Conservation (phyloP, 805 yeast genomes). For the Debaryomyces tyrocola region DNA sequence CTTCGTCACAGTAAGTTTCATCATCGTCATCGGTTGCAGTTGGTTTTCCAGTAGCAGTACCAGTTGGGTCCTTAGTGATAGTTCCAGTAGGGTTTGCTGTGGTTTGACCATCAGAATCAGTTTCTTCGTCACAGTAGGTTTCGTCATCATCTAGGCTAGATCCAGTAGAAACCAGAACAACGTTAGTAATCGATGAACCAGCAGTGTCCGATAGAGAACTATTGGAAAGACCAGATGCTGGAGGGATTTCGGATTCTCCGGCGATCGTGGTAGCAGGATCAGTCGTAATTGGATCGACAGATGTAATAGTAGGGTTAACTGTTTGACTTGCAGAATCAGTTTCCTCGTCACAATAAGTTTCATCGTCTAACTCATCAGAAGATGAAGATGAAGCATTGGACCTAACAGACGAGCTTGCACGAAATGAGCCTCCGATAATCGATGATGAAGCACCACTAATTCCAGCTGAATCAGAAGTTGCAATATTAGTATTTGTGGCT, state of each 20-base stretch:
- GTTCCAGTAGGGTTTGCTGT: conserved; percentile 7
- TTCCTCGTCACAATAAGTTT: conserved; percentile 13
- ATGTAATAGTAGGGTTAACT: conserved; percentile 7
- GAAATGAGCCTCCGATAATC: no score
- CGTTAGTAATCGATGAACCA: conserved; percentile 1
- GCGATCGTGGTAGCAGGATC: neutral
- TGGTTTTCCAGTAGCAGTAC: conserved; percentile 3
- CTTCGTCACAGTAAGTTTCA: conserved; percentile 17
- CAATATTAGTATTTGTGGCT: neutral
- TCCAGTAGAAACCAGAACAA: neutral
- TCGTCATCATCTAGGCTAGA: neutral
- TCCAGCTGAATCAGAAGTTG: no score
- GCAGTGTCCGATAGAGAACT: conserved; percentile 1
- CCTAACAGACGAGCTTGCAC: neutral
- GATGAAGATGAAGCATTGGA: conserved; percentile 4
- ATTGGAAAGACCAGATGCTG: neutral
- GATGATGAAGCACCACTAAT: no score
- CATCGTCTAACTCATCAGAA: conserved; percentile 3
- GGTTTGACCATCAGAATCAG: conserved; percentile 3
- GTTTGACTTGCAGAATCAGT: conserved; percentile 2
- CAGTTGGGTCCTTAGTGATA: neutral
- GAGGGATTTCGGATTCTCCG: conserved; percentile 5
- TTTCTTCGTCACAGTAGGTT: conserved; percentile 13
- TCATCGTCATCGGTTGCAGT: conserved; percentile 7
- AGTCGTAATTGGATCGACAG: conserved; percentile 5